These are phyloP conservation scores for Calcarisporium arbuscula DNA, from an alignment of 2,329 filamentous ascomycete genomes.

Conservation along the genomic window DNA sequence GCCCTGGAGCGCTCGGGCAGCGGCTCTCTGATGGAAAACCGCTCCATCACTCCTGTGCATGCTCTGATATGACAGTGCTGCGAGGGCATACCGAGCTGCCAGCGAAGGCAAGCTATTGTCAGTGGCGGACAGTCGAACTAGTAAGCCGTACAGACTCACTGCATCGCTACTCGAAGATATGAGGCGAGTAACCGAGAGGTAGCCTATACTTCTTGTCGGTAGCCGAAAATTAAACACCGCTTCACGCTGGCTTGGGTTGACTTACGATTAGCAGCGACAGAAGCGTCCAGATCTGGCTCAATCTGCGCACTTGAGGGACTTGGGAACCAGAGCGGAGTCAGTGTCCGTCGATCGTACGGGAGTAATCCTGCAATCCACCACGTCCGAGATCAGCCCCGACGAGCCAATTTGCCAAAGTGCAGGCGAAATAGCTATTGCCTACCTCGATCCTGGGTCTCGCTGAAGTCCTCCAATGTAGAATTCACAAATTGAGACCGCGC, in stretches of 20 bases:
- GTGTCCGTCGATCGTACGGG: slow-evolving; percentile 1
- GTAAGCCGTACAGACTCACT: slow-evolving; percentile 4
- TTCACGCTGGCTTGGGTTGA: too few species aligned
- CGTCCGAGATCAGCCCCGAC: slow-evolving; percentile 3
- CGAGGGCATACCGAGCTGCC: slow-evolving; percentile 5
- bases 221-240: too few species aligned
- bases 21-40: slow-evolving; percentile 6
- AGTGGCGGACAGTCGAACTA: slow-evolving; percentile 4
- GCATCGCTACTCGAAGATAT: slow-evolving; percentile 4
- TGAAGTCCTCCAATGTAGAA: slow-evolving; percentile 4
- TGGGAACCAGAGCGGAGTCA: slow-evolving; percentile 1
- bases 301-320: too few species aligned
- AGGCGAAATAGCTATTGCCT: too few species aligned
- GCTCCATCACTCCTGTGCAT: slow-evolving; percentile 2
- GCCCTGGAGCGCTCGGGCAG: slow-evolving; percentile 4
- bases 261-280: slow-evolving; percentile 4
- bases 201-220: neutral
- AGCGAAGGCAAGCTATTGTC: slow-evolving; percentile 7
- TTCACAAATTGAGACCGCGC: slow-evolving; percentile 1
- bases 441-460: neutral
- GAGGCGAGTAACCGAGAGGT: slow-evolving; percentile 4
- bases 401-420: too few species aligned
- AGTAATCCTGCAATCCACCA: neutral
- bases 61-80: slow-evolving; percentile 7
- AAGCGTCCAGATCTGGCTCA: slow-evolving; percentile 5